Evolutionary conservation across 2,329 filamentous ascomycete genomes (phyloP), one percentile per base, ranked within the genome.

Genomic region (Venturia pyrina): DNA sequence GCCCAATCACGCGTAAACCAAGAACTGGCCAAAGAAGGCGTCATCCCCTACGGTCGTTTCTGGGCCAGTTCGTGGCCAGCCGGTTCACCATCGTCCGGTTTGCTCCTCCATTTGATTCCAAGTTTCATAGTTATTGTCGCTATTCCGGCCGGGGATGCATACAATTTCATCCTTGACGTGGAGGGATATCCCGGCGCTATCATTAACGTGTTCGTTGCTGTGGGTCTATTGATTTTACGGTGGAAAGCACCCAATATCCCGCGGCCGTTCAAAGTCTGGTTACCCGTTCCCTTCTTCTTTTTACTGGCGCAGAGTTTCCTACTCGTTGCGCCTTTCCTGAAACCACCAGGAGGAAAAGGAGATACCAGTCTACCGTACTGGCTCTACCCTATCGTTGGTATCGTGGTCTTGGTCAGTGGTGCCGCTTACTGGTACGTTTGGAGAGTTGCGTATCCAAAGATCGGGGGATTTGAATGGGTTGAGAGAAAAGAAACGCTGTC

Each of bases 21-120:
- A 68, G 87, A 90, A 73, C 78, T 90, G 57, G 88, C 85, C 0
- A 89, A 88, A 70, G 88, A 91, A 70, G 87, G 87, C 0, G 77
- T 90, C 5, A 71, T 90, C 17, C 88, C 88, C 0, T 88, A 82
- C 65, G 85, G 84, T 67, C 79, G 80, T 2, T 83, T 90, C 72
- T 90, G 85, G 85, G 87, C 87, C 87, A 86, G 71, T 84, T 82
- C 74, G 5, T 48, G 46, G 62, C 88, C 88, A 0, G 88, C 86
- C 68, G 85, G 87, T 66, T 82, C 88, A 0, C 88, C 87, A 0
- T 81, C 84, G n/a, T 78, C 85, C 7, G 76, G 3, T 68, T 75
- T 87, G 10, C 84, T 89, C 69, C 79, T 89, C 24, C 87, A 89
- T 73, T 89, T 85, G 82, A 71, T 87, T 19, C 80, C 89, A 2